Conservation (phyloP, 192 early-diverging fungal genomes). For the Coemansia umbellata region DNA sequence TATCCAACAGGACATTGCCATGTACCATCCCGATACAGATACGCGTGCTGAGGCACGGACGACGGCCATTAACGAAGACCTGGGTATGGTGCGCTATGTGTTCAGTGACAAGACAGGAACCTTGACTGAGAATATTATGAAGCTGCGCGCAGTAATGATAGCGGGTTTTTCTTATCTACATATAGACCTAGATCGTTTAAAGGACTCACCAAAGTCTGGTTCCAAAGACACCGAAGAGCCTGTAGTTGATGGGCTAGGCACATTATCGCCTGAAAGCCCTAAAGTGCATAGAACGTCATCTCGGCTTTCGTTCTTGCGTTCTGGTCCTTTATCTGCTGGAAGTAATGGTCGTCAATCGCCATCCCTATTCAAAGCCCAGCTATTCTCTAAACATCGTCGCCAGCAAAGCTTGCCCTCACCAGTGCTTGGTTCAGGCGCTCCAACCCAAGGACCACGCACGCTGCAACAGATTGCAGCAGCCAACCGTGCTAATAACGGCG, state of each 20-base stretch:
- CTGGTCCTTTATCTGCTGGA: background rate
- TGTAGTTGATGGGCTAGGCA: background rate
- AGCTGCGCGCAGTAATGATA: conserved; percentile 65
- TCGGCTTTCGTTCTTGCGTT: conserved; percentile 18
- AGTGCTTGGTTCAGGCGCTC: background rate
- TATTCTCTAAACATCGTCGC: conserved; percentile 26
- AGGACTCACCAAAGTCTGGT: background rate
- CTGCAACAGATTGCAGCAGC: conserved; percentile 41
- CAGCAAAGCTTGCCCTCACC: conserved; percentile 42
- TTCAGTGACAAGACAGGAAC: conserved; percentile 93
- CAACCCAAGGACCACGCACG: conserved; percentile 4
- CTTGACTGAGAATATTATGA: conserved; percentile 82
- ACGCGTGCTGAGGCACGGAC: conserved; percentile 75
- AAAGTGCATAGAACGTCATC: conserved; percentile 6
- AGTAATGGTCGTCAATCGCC: conserved; percentile 13
- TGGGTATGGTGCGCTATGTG: conserved; percentile 82
- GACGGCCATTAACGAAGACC: conserved; percentile 80
- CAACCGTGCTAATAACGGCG: conserved; percentile 15
- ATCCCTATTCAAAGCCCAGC: conserved; percentile 9
- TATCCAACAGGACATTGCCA: conserved; percentile 72
- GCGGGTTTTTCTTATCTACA: conserved; percentile 61
- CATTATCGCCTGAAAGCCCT: background rate
- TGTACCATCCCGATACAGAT: conserved; percentile 71
- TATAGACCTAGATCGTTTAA: conserved; percentile 52
- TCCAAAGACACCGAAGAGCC: background rate